phyloP scores from a whole-genome alignment of 805 yeast species.

The Starmerella etchellsii region DNA sequence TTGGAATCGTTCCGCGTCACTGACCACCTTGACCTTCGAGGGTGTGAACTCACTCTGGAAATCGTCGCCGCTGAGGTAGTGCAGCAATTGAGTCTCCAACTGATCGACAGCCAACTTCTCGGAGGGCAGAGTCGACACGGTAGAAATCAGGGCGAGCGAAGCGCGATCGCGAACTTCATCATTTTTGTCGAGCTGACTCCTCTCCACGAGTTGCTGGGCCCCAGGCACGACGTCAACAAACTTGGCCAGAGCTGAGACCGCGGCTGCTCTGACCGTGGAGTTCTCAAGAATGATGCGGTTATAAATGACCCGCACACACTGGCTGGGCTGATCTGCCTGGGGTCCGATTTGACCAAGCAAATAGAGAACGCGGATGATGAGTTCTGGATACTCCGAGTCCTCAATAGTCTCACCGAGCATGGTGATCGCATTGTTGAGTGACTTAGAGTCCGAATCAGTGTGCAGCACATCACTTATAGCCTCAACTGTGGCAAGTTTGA shows the following conservation, averaged over 20 bases:
- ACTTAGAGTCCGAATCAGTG: conserved; percentile 12
- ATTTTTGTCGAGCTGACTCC: conserved; percentile 79
- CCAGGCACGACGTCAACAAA: conserved; percentile 70
- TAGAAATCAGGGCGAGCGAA: conserved; percentile 53
- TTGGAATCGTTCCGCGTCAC: conserved; percentile 27
- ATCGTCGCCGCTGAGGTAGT: conserved; percentile 45
- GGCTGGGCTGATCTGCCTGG: conserved; percentile 65
- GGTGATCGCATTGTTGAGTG: conserved; percentile 47
- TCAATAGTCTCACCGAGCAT: conserved; percentile 93
- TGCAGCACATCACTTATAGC: conserved; percentile 85
- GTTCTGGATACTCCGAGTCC: conserved; percentile 92
- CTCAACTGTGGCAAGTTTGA: conserved; percentile 80
- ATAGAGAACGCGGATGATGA: conserved; percentile 84
- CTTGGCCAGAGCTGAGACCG: conserved; percentile 82
- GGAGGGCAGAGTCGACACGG: conserved; percentile 45
- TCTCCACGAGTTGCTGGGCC: conserved; percentile 58
- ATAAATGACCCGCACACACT: conserved; percentile 89
- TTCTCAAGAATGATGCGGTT: conserved; percentile 94
- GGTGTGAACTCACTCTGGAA: conserved; percentile 52
- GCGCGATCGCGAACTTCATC: conserved; percentile 99
- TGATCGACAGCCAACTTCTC: conserved; percentile 58
- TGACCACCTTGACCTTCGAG: conserved; percentile 42
- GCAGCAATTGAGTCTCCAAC: conserved; percentile 64
- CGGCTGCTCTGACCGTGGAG: conserved; percentile 89
- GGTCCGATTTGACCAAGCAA: conserved; percentile 93